phyloP scores from a whole-genome alignment of 176 grass and related monocot genomes.

The Poa pratensis region DNA sequence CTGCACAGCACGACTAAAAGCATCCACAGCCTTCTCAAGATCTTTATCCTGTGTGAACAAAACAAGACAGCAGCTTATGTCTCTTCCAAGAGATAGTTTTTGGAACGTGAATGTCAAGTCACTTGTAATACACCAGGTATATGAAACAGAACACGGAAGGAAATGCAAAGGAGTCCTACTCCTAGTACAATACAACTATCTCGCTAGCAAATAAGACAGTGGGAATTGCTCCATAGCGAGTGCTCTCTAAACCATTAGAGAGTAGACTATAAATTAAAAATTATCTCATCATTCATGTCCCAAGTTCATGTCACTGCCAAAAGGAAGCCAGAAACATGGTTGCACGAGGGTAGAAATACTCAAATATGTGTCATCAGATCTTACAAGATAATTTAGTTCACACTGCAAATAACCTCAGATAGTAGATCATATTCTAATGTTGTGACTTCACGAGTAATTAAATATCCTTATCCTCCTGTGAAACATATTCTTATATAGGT shows the following conservation, averaged over 20 bases:
- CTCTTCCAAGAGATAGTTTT: neutral
- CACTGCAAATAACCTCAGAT: constrained; percentile 7
- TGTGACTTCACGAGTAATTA: constrained; percentile 8
- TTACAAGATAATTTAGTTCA: constrained; percentile 6
- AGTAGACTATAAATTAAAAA: neutral
- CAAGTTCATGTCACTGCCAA: constrained; percentile 9
- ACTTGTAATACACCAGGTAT: neutral
- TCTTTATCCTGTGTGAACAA: constrained; percentile 72
- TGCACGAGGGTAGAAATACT: neutral
- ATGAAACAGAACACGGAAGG: neutral
- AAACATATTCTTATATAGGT: neutral
- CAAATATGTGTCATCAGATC: neutral
- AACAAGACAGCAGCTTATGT: constrained; percentile 38
- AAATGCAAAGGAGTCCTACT: neutral
- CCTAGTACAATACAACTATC: neutral
- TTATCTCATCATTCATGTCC: constrained; percentile 13
- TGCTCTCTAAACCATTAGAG: neutral
- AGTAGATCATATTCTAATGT: neutral
- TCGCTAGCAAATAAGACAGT: neutral
- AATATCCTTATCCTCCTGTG: neutral
- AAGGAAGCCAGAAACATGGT: neutral
- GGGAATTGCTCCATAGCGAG: neutral
- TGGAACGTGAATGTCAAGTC: neutral
- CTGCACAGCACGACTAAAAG: constrained; percentile 89
- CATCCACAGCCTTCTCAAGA: constrained; percentile 89